Percentiles rank a stretch among this genome's conserved stretches.
phyloP scores from a whole-genome alignment of 2,329 filamentous ascomycete species.

The Beauveria varroae region DNA sequence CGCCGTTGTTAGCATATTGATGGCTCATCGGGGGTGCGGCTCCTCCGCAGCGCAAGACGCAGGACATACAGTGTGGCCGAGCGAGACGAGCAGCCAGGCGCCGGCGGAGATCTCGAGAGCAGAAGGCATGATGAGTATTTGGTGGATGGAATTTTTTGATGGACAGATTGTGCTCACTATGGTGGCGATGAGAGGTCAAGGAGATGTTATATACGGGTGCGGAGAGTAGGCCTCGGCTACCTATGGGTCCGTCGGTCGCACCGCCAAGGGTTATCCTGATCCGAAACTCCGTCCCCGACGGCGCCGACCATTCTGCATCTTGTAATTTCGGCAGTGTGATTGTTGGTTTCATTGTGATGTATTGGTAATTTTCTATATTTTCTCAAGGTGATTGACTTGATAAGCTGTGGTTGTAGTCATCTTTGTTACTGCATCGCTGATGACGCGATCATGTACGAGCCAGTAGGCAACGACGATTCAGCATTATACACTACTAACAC shows the following conservation, averaged over 20 bases:
- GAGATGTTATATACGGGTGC: background rate
- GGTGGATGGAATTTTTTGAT: background rate
- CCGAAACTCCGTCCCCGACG: conserved; percentile 5
- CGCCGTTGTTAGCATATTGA: background rate
- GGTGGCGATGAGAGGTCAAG: background rate
- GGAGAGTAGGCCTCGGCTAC: conserved; percentile 4
- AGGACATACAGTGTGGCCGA: conserved; percentile 5
- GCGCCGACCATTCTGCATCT: background rate
- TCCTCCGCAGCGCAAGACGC: background rate
- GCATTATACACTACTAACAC: no score
- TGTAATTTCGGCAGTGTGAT: background rate
- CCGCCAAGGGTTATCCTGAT: background rate
- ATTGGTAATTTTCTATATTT: background rate
- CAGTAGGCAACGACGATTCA: no score
- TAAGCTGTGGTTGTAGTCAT: background rate
- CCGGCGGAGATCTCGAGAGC: conserved; percentile 5
- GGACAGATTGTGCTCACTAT: background rate
- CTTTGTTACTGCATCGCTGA: background rate
- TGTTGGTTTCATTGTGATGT: background rate
- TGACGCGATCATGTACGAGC: conserved; percentile 7
- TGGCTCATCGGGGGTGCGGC: background rate
- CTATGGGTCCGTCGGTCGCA: conserved; percentile 4
- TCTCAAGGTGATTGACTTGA: background rate
- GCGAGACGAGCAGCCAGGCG: conserved; percentile 2
- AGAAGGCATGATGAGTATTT: background rate